Base-by-base conservation (phyloP, 495 filamentous ascomycete species). In the Pyrenula massariospora region DNA sequence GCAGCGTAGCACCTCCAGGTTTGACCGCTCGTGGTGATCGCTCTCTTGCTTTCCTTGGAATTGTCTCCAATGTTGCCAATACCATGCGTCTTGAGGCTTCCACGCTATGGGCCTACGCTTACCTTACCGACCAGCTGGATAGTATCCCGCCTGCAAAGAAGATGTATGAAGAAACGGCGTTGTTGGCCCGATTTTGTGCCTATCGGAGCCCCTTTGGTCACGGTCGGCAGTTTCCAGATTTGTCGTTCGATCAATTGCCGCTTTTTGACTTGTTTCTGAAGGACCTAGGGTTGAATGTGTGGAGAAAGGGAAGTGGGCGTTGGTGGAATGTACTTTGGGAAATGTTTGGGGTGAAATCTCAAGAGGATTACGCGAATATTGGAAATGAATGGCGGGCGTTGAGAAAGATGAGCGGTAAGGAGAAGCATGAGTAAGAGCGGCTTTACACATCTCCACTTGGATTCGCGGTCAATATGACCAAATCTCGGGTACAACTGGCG, bases 11-110 rank as follows among this genome's bases (percentile, higher is more conserved):
- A 48, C 57, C 57, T 2, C 57, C 47, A 10, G 42, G 42, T 5
- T 31, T 51, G 20, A 47, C 55, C 10, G 19, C 21, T 5, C 31
- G 31, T 42, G 31, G 31, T 42, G 36, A 25, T 2, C 52, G 42
- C 23, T 58, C 57, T n/a, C 20, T 58, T 19, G 57, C 54, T 10
- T 58, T 58, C 51, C 36, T 58, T 23, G 57, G 57, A 47, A n/a
- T 54, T 19, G 53, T 48, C 12, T 36, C 52, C 15, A 49, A 47
- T 25, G 53, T 54, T 2, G 52, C 52, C 53, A 24, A 50, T n/a
- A 51, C 36, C 22, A 48, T 54, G 25, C 31, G 31, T 42, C 31
- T 42, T 15, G 31, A 42, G 31, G 15, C 15, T 15, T 42, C 31
- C 15, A 52, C 52, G 19, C 57, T 58, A 51, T 58, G 57, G 57